phyloP scores from a whole-genome alignment of 805 yeast species.

The Suhomyces pyralidae region DNA sequence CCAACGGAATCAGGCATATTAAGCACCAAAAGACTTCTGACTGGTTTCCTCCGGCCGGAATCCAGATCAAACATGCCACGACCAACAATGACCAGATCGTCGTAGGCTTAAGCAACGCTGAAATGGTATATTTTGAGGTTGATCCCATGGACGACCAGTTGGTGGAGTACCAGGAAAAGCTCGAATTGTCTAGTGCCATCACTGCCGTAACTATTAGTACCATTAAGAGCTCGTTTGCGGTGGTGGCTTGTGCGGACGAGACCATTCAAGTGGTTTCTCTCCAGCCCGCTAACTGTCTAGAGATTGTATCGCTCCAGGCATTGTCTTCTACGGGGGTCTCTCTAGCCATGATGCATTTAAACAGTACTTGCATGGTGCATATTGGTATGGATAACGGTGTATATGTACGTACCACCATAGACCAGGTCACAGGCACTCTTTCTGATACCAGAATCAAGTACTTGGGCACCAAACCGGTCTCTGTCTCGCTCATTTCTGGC shows the following conservation, averaged over 20 bases:
- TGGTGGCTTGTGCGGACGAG: constrained; percentile 69
- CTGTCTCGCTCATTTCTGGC: constrained; percentile 36
- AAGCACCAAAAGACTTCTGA: constrained; percentile 42
- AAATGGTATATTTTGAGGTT: constrained; percentile 78
- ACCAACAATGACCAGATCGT: constrained; percentile 67
- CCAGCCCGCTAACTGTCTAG: constrained; percentile 57
- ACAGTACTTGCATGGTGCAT: constrained; percentile 46
- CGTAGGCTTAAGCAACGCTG: constrained; percentile 68
- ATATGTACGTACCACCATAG: constrained; percentile 61
- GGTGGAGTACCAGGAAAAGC: constrained; percentile 64
- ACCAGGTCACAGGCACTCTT: constrained; percentile 53
- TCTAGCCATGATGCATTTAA: constrained; percentile 18
- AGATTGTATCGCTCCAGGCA: constrained; percentile 60
- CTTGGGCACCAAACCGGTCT: constrained; percentile 66
- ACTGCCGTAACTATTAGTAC: constrained; percentile 38
- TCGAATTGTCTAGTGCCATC: constrained; percentile 51
- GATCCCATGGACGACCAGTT: constrained; percentile 58
- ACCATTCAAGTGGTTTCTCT: constrained; percentile 67
- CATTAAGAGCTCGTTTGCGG: constrained; percentile 54
- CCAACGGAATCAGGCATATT: constrained; percentile 63
- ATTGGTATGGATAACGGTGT: constrained; percentile 85
- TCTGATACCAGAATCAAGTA: constrained; percentile 66
- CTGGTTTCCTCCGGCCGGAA: constrained; percentile 85
- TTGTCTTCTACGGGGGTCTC: constrained; percentile 47
- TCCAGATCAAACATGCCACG: constrained; percentile 56